Evolutionary conservation across 2,329 filamentous ascomycete species (phyloP).

Genomic region (Nemania sp.): DNA sequence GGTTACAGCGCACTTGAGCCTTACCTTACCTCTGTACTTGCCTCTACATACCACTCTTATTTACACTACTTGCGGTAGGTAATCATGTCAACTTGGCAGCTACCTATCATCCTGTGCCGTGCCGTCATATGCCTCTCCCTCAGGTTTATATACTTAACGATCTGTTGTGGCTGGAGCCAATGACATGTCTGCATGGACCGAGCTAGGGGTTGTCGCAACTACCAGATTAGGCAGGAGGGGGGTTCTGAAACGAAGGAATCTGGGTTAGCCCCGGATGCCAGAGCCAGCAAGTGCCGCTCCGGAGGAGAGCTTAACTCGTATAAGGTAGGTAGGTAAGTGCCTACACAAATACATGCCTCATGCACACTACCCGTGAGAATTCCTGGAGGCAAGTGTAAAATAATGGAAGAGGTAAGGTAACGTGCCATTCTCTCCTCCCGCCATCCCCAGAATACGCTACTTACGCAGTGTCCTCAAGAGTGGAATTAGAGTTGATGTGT

Average conservation of each 20-base stretch:
- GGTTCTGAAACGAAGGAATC: constrained; percentile 37
- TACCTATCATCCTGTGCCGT: constrained; percentile 24
- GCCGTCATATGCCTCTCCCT: constrained; percentile 19
- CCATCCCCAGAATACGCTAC: too few species aligned
- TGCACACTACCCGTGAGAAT: too few species aligned
- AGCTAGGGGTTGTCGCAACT: constrained; percentile 25
- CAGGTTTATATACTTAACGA: constrained; percentile 7
- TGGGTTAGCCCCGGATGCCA: constrained; percentile 10
- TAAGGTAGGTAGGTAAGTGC: not conserved
- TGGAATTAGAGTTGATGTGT: too few species aligned
- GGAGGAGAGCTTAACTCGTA: constrained; percentile 1
- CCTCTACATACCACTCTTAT: too few species aligned
- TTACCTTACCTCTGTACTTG: too few species aligned
- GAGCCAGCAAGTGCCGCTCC: constrained; percentile 2
- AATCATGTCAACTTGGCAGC: constrained; percentile 17
- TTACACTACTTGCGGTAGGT: too few species aligned
- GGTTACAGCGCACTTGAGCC: constrained; percentile 33
- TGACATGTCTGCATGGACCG: constrained; percentile 17
- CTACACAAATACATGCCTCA: too few species aligned
- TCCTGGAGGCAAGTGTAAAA: too few species aligned
- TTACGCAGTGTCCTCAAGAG: too few species aligned
- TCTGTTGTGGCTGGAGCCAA: constrained; percentile 30
- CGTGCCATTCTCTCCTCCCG: constrained; percentile 23
- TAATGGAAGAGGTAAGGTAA: constrained; percentile 18
- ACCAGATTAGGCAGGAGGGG: constrained; percentile 37